Evolutionary conservation across 345 rosid genomes (phyloP), one percentile per base, ranked within the genome.

Genomic region (Brassica nigra): DNA sequence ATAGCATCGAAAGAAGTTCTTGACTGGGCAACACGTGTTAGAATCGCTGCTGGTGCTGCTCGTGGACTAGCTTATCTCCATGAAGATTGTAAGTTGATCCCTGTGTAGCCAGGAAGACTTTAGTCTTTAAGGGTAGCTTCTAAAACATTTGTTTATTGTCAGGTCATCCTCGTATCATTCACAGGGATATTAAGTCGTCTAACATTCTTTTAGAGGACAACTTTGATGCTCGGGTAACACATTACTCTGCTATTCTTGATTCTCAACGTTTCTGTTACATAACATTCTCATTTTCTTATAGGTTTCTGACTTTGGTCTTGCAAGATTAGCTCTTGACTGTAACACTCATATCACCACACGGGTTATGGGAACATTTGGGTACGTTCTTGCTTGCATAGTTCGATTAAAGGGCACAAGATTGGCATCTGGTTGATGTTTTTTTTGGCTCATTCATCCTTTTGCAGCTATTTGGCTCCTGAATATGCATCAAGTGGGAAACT

Each of bases 221-320:
- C 61, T 54, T 54, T 54, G 61, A 54, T 54, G 61, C 61, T 54
- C 61, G 61, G 59, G 61, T 54, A 47, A 54, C 61, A 54, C 27
- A 16, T 47, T 54, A 54, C 9, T 15, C 59, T 52, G 2, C 54
- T 65, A 4, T 30, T 59, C 18, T 77, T 3, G 57, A 3, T 65
- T 64, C 16, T 65, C 42, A 18, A 58, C 66, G 44, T 70, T 20
- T 52, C 8, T 5, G 7, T 52, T 31, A 39, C 72, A 16, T 70
- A 71, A 67, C 20, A 15, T 77, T n/a, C 49, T 71, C 77, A 18
- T 75, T 71, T 11, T 18, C 3, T 2, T 73, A 30, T 89, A 95
- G 99, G 99, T 95, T 85, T 91, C 99, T 6, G 99, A 95, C 78
- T 95, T 95, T 86, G 99, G 99, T 76, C 95, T 92, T 20, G 99